Evolutionary conservation across 768 basidiomycete genomes (phyloP).

Genomic region (Candolleomyces aberdarensis): DNA sequence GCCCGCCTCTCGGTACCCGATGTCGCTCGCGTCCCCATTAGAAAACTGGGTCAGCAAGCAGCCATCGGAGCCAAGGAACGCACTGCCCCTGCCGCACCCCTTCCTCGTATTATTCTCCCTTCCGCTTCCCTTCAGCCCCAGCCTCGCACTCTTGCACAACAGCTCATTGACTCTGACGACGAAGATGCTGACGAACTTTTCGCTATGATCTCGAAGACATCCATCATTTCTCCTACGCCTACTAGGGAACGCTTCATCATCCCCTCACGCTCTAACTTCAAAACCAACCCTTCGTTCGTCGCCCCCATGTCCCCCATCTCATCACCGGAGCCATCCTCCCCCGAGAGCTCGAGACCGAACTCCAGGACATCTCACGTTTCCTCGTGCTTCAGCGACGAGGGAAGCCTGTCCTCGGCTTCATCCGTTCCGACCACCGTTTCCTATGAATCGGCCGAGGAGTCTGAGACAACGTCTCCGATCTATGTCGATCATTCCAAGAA

Average conservation of each 20-base stretch:
- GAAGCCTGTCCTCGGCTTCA: slow-evolving; percentile 29
- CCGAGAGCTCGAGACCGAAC: slow-evolving; percentile 34
- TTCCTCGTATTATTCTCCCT: slow-evolving; percentile 11
- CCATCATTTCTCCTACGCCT: slow-evolving; percentile 32
- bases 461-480: slow-evolving; percentile 10
- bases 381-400: slow-evolving; percentile 27
- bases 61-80: slow-evolving; percentile 6
- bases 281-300: slow-evolving; percentile 7
- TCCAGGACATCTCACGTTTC: slow-evolving; percentile 37
- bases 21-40: slow-evolving; percentile 23
- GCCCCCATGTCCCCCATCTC: slow-evolving; percentile 19
- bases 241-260: slow-evolving; percentile 26
- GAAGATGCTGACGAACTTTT: slow-evolving; percentile 35
- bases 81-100: slow-evolving; percentile 16
- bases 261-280: slow-evolving; percentile 6
- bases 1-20: slow-evolving; percentile 13
- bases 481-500: slow-evolving; percentile 24
- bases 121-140: slow-evolving; percentile 16
- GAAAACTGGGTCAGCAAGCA: slow-evolving; percentile 23
- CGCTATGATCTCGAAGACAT: slow-evolving; percentile 29
- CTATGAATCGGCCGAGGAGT: slow-evolving; percentile 7
- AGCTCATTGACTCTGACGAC: slow-evolving; percentile 27
- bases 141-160: slow-evolving; percentile 30
- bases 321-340: slow-evolving; percentile 18
- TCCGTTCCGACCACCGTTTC: slow-evolving; percentile 21